Evolutionary conservation across 164 flowering plant species (phyloP).

Genomic region (Protea cynaroides): DNA sequence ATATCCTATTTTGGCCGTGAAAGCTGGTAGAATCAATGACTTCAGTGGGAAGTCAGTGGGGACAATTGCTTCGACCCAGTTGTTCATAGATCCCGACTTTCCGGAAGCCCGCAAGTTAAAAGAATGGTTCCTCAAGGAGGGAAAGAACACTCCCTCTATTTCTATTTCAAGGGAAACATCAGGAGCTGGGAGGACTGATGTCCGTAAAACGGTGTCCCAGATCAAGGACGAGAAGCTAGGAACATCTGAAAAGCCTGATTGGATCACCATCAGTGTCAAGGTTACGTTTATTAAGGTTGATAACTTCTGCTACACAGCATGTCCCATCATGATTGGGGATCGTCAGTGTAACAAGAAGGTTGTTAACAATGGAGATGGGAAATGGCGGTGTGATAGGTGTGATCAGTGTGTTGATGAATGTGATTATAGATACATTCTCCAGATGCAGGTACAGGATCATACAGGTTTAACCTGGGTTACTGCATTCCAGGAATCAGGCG

Average conservation of each 20-base stretch:
- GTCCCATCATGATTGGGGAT: slow-evolving; percentile 80
- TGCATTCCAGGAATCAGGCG: slow-evolving; percentile 93
- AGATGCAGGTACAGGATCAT: slow-evolving; percentile 87
- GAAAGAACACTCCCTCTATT: slow-evolving; percentile 41
- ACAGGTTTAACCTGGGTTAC: slow-evolving; percentile 90
- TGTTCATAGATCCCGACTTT: slow-evolving; percentile 77
- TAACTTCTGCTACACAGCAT: slow-evolving; percentile 88
- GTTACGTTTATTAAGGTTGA: slow-evolving; percentile 61
- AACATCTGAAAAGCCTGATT: slow-evolving; percentile 93
- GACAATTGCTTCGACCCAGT: slow-evolving; percentile 60
- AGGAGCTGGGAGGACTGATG: slow-evolving; percentile 43
- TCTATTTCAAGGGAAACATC: slow-evolving; percentile 71
- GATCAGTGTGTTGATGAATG: slow-evolving; percentile 66
- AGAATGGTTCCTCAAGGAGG: slow-evolving; percentile 77
- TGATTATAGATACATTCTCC: slow-evolving; percentile 85
- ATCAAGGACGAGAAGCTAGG: slow-evolving; percentile 92
- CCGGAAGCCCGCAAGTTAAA: slow-evolving; percentile 58
- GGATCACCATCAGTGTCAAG: slow-evolving; percentile 71
- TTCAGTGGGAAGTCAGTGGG: slow-evolving; percentile 88
- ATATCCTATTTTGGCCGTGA: slow-evolving; percentile 85
- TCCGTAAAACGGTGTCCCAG: slow-evolving; percentile 69
- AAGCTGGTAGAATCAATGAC: slow-evolving; percentile 72
- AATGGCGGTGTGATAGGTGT: slow-evolving; percentile 89
- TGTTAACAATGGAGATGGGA: slow-evolving; percentile 89
- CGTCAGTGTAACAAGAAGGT: slow-evolving; percentile 90